Evolutionary conservation across 2,329 filamentous ascomycete genomes (phyloP), one percentile per base, ranked within the genome.

Genomic region (Rutstroemia sydowiana): DNA sequence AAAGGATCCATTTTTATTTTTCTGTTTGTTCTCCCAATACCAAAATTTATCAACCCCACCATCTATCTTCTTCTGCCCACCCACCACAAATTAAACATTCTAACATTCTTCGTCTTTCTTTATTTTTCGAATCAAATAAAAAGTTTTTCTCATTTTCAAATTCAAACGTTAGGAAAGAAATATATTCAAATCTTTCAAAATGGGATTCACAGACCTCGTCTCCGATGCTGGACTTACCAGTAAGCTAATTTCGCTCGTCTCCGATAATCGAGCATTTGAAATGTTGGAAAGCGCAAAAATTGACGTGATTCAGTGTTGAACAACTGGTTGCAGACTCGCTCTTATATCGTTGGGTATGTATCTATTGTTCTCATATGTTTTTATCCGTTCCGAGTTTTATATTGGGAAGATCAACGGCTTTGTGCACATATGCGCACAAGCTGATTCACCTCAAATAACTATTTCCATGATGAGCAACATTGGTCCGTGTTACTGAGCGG

Each of bases 401-500:
- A 37, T 52, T 31, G 61, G 40, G 21, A 40, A 45, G 37, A 52
- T 49, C 51, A 30, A 46, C 37, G 58, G 45, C 58, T 51, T 52
- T 51, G 50, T 54, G 52, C 53, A 42, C 42, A 28, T 45, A 55
- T 53, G 55, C 52, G 50, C 50, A 48, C 43, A 52, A 53, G 53
- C 56, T 57, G 8, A 47, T 37, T 61, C 36, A 36, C 40, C 44
- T 48, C 50, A 28, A 56, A 54, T 48, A 55, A 57, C 58, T 60
- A 59, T 59, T 70, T 68, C 64, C 63, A 78, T 86, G 87, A 91
- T 90, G 87, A 91, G 78, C 86, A 78, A 77, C 77, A 84, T 91
- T 91, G 86, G 88, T 92, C 88, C 87, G 87, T 92, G 87, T 93
- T 92, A 83, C 88, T 81, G 86, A 92, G 85, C 83, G 84, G 85